Percentiles rank a stretch among this genome's conserved stretches.
Evolutionary conservation across 768 basidiomycete species (phyloP).

Genomic region (Kwoniella shandongensis): DNA sequence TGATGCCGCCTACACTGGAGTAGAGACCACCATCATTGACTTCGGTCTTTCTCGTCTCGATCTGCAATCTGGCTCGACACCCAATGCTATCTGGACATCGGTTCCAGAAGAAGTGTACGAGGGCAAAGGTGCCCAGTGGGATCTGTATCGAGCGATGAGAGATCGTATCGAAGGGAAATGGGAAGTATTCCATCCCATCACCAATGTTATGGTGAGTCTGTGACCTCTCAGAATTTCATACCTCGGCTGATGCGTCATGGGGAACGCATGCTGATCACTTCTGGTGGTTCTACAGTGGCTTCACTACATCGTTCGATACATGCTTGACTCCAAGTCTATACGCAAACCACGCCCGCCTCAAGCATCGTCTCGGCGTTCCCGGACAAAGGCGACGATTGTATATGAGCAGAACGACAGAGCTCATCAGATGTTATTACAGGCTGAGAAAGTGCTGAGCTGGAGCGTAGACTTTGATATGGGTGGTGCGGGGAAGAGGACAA

Average conservation of each 20-base stretch:
- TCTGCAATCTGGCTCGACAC: slow-evolving; percentile 53
- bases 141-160: slow-evolving; percentile 87
- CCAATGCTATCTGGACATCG: slow-evolving; percentile 67
- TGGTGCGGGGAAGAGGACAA: not conserved
- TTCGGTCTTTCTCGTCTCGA: slow-evolving; percentile 87
- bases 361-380: slow-evolving; percentile 5
- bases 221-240: not conserved
- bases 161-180: slow-evolving; percentile 62
- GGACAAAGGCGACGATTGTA: slow-evolving; percentile 6
- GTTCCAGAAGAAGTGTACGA: slow-evolving; percentile 88
- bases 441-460: slow-evolving; percentile 15
- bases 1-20: slow-evolving; percentile 58
- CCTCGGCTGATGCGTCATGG: not conserved
- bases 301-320: slow-evolving; percentile 74
- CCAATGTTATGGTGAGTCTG: slow-evolving; percentile 84
- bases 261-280: not conserved
- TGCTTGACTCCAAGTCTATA: slow-evolving; percentile 57
- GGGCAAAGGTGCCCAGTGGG: slow-evolving; percentile 89
- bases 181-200: slow-evolving; percentile 74
- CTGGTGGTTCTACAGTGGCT: slow-evolving; percentile 67
- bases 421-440: slow-evolving; percentile 2
- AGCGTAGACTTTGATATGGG: not conserved
- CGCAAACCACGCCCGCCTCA: slow-evolving; percentile 10
- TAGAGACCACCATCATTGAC: slow-evolving; percentile 85
- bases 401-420: slow-evolving; percentile 13